phyloP scores from a whole-genome alignment of 2,329 filamentous ascomycete genomes.

The Aspergillaceae sp. region DNA sequence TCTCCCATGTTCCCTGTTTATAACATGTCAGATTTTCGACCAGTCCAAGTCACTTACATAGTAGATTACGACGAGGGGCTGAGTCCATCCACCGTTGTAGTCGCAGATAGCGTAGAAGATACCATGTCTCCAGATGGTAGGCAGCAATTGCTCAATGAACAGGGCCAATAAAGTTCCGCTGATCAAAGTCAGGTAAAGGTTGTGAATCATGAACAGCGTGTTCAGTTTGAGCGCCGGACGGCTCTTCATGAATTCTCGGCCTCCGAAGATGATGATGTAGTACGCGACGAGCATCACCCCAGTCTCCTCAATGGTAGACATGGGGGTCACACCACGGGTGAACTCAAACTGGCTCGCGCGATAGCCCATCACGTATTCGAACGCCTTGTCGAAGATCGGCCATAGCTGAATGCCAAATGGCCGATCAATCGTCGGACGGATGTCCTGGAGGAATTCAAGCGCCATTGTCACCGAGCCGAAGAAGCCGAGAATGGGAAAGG shows the following conservation, averaged over 20 bases:
- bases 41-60: slow-evolving; percentile 58
- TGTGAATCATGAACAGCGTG: slow-evolving; percentile 87
- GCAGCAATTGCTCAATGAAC: slow-evolving; percentile 84
- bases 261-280: slow-evolving; percentile 89
- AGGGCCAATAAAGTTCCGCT: slow-evolving; percentile 71
- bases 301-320: slow-evolving; percentile 83
- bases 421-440: slow-evolving; percentile 74
- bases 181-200: slow-evolving; percentile 84
- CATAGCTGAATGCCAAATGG: slow-evolving; percentile 88
- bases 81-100: slow-evolving; percentile 77
- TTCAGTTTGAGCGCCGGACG: slow-evolving; percentile 79
- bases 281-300: slow-evolving; percentile 74
- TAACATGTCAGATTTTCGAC: not conserved
- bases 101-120: slow-evolving; percentile 82
- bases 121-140: slow-evolving; percentile 69
- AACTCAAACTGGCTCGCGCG: slow-evolving; percentile 81
- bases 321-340: slow-evolving; percentile 67
- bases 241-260: slow-evolving; percentile 84
- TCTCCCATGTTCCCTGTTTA: slow-evolving; percentile 4
- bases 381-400: slow-evolving; percentile 89
- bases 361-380: slow-evolving; percentile 67
- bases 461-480: slow-evolving; percentile 34
- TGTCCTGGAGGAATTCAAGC: slow-evolving; percentile 39
- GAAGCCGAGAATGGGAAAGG: not conserved
- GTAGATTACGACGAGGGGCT: slow-evolving; percentile 87